These are phyloP conservation scores for Nemania diffusa DNA, from an alignment of 2,329 filamentous ascomycete species.

Conservation along the genomic window DNA sequence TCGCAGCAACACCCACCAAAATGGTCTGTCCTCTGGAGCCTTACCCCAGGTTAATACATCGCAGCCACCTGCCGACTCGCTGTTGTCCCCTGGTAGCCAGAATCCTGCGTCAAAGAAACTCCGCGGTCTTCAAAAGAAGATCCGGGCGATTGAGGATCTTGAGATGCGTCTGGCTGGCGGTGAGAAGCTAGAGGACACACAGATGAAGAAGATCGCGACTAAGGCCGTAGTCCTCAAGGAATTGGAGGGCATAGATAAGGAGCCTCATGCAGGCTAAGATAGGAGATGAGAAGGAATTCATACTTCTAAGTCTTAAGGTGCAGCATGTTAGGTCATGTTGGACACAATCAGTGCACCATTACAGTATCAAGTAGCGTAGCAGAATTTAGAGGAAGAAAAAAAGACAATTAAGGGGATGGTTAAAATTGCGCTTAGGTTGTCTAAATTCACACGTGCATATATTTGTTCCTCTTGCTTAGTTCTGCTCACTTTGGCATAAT, in stretches of 20 bases:
- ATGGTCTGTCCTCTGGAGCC: slow-evolving; percentile 45
- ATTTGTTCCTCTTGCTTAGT: background rate
- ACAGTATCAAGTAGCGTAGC: background rate
- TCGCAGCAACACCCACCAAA: slow-evolving; percentile 61
- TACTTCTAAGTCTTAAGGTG: background rate
- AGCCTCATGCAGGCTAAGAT: slow-evolving; percentile 38
- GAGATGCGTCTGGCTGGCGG: slow-evolving; percentile 96
- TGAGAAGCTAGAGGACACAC: slow-evolving; percentile 97
- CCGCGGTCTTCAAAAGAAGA: slow-evolving; percentile 93
- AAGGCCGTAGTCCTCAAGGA: slow-evolving; percentile 87
- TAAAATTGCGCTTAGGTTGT: background rate
- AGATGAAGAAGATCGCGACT: slow-evolving; percentile 97
- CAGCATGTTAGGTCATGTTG: slow-evolving; percentile 20
- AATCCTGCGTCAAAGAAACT: slow-evolving; percentile 93
- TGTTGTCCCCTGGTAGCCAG: slow-evolving; percentile 58
- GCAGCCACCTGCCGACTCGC: slow-evolving; percentile 61
- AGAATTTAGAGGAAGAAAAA: background rate
- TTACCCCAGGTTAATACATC: slow-evolving; percentile 47
- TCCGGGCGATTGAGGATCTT: slow-evolving; percentile 95
- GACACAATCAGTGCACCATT: slow-evolving; percentile 21
- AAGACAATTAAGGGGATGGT: background rate
- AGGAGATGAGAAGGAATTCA: background rate
- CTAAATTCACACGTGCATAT: background rate
- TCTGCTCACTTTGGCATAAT: background rate
- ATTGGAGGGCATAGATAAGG: slow-evolving; percentile 69